These are phyloP conservation scores for Corinectria fuckeliana DNA, from an alignment of 2,329 filamentous ascomycete genomes.

Conservation along the genomic window DNA sequence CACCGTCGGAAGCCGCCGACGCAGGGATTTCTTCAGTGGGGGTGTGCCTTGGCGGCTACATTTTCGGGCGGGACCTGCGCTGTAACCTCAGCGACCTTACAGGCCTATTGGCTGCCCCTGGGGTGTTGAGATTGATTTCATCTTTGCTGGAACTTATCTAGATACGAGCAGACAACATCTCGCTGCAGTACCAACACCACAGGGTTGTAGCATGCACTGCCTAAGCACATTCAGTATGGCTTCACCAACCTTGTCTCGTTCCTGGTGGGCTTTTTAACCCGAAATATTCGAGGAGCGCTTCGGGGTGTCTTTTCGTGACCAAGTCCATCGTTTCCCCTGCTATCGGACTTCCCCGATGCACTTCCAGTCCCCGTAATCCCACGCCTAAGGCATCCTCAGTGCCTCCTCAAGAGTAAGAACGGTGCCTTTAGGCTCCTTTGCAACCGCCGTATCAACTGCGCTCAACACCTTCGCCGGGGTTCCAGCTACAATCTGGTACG, in stretches of 20 bases:
- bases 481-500: not conserved
- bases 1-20: slow-evolving; percentile 33
- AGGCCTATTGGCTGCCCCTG: no score
- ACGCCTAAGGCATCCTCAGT: not conserved
- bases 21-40: slow-evolving; percentile 15
- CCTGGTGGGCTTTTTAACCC: no score
- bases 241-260: not conserved
- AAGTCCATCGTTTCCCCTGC: not conserved
- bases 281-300: no score
- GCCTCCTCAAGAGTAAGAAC: not conserved
- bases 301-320: no score
- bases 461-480: not conserved
- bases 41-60: not conserved
- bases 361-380: not conserved
- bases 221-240: not conserved
- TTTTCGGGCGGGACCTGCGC: not conserved
- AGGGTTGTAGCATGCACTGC: not conserved
- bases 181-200: not conserved
- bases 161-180: not conserved
- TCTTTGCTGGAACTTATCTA: no score
- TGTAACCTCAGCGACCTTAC: slow-evolving; percentile 6
- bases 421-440: not conserved
- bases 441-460: not conserved
- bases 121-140: not conserved
- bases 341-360: slow-evolving; percentile 10